Percentiles rank a stretch among this genome's conserved stretches.
phyloP scores from a whole-genome alignment of 148 eudicot species.

The Dysphania ambrosioides region DNA sequence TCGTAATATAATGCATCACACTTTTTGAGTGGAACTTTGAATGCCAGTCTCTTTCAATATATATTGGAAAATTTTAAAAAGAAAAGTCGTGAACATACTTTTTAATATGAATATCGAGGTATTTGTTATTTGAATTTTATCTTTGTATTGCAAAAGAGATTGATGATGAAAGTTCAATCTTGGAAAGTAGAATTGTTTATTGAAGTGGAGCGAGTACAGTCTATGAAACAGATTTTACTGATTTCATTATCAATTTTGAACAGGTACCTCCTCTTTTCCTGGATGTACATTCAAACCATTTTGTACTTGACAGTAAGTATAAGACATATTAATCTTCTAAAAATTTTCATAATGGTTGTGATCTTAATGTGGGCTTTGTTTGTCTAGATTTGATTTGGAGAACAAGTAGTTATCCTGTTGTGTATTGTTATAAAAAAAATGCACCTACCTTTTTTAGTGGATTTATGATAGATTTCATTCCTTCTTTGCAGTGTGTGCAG shows the following conservation, averaged over 20 bases:
- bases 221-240: background rate
- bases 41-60: background rate
- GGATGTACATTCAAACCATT: constrained; percentile 86
- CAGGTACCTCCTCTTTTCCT: constrained; percentile 95
- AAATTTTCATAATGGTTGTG: background rate
- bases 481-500: constrained; percentile 86
- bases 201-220: background rate
- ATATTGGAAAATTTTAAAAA: background rate
- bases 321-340: background rate
- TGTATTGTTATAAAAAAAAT: background rate
- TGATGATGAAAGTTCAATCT: background rate
- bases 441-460: background rate
- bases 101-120: background rate
- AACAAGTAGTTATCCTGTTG: background rate
- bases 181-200: background rate
- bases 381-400: background rate
- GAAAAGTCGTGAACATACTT: background rate
- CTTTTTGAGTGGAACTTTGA: background rate
- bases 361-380: background rate
- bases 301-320: constrained; percentile 93
- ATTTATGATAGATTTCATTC: constrained; percentile 27
- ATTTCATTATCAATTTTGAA: constrained; percentile 16
- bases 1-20: too few relatives aligned
- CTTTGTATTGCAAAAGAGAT: background rate
- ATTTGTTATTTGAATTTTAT: background rate